Conservation (phyloP, 148 eudicot species). For the Vaccinium vitisidaea region DNA sequence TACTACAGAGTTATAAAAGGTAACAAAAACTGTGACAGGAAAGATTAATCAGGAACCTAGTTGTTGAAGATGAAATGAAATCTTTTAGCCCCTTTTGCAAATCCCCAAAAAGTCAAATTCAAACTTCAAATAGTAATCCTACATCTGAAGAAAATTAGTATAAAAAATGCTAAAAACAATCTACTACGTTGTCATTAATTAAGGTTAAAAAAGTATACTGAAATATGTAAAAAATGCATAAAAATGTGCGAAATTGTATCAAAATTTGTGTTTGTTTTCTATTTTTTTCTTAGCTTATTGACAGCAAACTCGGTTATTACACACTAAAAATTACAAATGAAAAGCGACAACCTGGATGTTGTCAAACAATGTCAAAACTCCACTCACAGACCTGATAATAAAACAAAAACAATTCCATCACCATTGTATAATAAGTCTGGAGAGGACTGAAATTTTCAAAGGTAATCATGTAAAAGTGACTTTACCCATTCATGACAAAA, state of each 20-base stretch:
- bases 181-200: too few species aligned
- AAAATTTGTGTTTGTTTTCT: too few species aligned
- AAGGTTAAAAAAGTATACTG: too few species aligned
- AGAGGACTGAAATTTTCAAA: slow-evolving; percentile 2
- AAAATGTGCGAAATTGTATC: too few species aligned
- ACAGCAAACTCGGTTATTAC: too few species aligned
- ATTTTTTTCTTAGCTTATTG: too few species aligned
- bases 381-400: background rate
- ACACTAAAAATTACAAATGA: background rate
- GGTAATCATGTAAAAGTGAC: background rate
- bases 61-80: background rate
- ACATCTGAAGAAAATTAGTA: background rate
- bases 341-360: background rate
- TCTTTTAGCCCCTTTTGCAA: background rate
- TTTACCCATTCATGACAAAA: background rate
- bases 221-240: too few species aligned
- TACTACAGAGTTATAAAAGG: background rate
- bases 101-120: background rate
- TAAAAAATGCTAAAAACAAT: too few species aligned
- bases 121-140: background rate
- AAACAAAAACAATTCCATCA: background rate
- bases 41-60: background rate
- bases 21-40: background rate
- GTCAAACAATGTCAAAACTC: background rate
- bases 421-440: background rate